A percentile compares a stretch with the other conserved stretches of the same genome.
Evolutionary conservation across 1,284 basidiomycete genomes (phyloP).

Genomic region (Peniophora sp.): DNA sequence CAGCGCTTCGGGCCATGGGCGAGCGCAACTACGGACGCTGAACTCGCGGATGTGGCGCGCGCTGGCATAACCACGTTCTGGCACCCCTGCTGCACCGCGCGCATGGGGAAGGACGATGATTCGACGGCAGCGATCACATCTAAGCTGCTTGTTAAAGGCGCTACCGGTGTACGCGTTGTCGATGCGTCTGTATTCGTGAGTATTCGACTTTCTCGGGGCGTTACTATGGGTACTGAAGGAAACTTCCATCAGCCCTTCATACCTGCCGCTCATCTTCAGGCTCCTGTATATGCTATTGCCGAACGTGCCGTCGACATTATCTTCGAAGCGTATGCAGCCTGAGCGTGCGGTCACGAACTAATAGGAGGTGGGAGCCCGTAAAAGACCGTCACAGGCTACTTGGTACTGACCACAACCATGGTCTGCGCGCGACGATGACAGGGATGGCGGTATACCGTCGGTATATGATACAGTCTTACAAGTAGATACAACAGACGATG

Average conservation of each 20-base stretch:
- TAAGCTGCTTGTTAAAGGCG: slow-evolving; percentile 25
- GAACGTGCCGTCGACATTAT: slow-evolving; percentile 2
- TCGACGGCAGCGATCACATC: slow-evolving; percentile 25
- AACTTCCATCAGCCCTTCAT: slow-evolving; percentile 2
- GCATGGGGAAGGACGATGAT: slow-evolving; percentile 15
- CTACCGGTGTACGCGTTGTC: slow-evolving; percentile 24
- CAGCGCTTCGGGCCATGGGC: slow-evolving; percentile 14
- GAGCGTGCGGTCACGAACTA: no score
- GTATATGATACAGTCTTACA: no score
- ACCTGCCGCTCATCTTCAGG: slow-evolving; percentile 3
- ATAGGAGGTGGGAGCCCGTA: no score
- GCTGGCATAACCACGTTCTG: slow-evolving; percentile 14
- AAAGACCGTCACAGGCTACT: no score
- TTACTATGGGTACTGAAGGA: background rate
- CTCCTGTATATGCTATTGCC: slow-evolving; percentile 5
- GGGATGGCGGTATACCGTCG: no score
- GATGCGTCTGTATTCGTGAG: slow-evolving; percentile 28
- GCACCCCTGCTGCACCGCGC: slow-evolving; percentile 19
- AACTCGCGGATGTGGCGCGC: slow-evolving; percentile 12
- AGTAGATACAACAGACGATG: no score
- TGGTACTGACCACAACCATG: no score
- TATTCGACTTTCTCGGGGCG: background rate
- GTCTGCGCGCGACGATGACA: no score
- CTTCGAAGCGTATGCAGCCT: background rate
- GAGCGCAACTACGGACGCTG: slow-evolving; percentile 17